These are phyloP conservation scores for Ogataea pilisensis DNA, from an alignment of 805 yeast genomes.

Conservation along the genomic window DNA sequence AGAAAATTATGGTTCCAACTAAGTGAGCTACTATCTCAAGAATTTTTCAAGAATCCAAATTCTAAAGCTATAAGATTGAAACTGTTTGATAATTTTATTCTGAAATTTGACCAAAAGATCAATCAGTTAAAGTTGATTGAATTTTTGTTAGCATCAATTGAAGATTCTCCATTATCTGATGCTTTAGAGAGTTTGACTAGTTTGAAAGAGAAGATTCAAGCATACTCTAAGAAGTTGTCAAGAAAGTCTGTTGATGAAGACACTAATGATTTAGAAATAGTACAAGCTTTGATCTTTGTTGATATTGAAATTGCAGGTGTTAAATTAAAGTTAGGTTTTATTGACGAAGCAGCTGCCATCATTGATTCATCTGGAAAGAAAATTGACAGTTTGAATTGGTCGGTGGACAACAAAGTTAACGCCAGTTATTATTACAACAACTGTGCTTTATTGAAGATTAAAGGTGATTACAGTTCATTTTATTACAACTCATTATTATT, in stretches of 20 bases:
- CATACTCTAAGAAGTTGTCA: constrained; percentile 31
- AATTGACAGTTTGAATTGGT: constrained; percentile 50
- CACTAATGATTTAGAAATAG: constrained; percentile 28
- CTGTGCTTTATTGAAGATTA: constrained; percentile 69
- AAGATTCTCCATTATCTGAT: constrained; percentile 42
- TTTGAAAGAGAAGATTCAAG: constrained; percentile 43
- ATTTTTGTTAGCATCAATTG: constrained; percentile 54
- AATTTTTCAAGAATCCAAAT: constrained; percentile 54
- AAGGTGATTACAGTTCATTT: constrained; percentile 74
- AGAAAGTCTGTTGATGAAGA: constrained; percentile 29
- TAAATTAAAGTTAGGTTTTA: constrained; percentile 48
- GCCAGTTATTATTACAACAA: constrained; percentile 81
- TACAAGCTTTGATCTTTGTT: constrained; percentile 54
- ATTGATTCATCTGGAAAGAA: constrained; percentile 57
- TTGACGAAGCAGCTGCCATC: constrained; percentile 59
- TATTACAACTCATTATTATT: constrained; percentile 80
- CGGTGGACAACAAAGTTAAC: constrained; percentile 60
- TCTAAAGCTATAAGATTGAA: constrained; percentile 56
- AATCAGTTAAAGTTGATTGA: constrained; percentile 77
- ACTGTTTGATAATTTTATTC: constrained; percentile 67
- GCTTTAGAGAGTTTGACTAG: constrained; percentile 45
- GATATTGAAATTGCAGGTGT: constrained; percentile 73
- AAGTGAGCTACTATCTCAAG: constrained; percentile 56
- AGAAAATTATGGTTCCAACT: constrained; percentile 94
- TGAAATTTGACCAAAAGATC: constrained; percentile 62